Evolutionary conservation across 176 grass and related monocot species (phyloP), one percentile per base, ranked within the genome.

Genomic region (Musa troglodytarum): DNA sequence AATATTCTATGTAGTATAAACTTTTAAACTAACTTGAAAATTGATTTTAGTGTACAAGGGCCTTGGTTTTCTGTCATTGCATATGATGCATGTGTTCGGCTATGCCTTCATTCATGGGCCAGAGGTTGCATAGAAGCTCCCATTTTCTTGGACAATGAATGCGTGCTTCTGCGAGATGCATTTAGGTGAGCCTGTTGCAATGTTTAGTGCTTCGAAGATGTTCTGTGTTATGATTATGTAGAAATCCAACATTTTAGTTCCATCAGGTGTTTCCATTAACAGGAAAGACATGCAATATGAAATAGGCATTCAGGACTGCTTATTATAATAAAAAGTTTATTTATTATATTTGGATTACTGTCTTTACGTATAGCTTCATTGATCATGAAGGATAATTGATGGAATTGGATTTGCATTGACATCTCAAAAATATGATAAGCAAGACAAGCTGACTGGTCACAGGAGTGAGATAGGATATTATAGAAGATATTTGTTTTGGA

Each of bases 21-120:
- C 25, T 19, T 52, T 10, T 70, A 8, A n/a, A 20, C 17, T 49
- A 16, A 7, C 57, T 52, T 80, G 79, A 4, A 84, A 90, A 82
- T 66, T 79, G 19, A 58, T 81, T 74, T 76, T 63, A 99, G 95
- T 83, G 87, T 77, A 59, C 95, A 99, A 86, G 95, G 95, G 5
- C 95, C 90, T 49, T 99, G 95, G 95, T 88, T 92, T 82, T 99
- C 95, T 76, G 89, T 99, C 52, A 88, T 99, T 86, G 95, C 95
- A 52, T 99, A 99, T 80, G 95, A 99, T 90, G 95, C 95, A 22
- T 99, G 95, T 50, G 84, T 99, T 74, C 88, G 95, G 53, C 66
- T 99, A 54, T 94, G 95, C 82, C 90, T 99, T 85, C 86, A 99
- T 82, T 88, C 95, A 57, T 99, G 95, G 95, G 88, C 95, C 77